Evolutionary conservation across 768 basidiomycete species (phyloP), one percentile per base, ranked within the genome.

Genomic region (Austroboletus eburneus): DNA sequence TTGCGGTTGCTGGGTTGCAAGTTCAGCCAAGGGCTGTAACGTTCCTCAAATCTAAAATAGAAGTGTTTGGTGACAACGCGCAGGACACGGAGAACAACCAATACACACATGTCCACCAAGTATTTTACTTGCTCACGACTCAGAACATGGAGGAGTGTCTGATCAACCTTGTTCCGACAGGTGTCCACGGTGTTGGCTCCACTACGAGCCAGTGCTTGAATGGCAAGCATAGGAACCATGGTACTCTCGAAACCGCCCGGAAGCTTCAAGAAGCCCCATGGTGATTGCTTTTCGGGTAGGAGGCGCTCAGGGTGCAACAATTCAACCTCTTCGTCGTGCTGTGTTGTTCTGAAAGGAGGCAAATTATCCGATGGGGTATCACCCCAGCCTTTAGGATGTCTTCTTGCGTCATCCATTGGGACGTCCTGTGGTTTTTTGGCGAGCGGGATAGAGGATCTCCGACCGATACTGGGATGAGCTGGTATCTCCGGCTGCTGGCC

Each of bases 1-100:
- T 52, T 57, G 8, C 59, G 59, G 27, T 53, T 57, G 21, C 58
- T 49, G 2, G 66, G 69, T 5, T 69, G 70, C 10, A 75, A 50
- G 41, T 63, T 65, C 18, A 76, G 44, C 75, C 75, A 76, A 23
- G 75, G 75, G 13, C 54, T 63, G 43, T 77, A 74, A 18, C 65
- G 63, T 39, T 63, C 62, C 43, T 75, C 70, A 43, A 75, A 76
- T 42, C 74, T 75, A 35, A 18, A 22, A 27, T 3, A 48, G 17
- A 24, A 9, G 13, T 4, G n/a, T n/a, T 49, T 20, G 9, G 21
- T 30, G 21, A 43, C 48, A 39, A 22, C 23, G 42, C 10, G 32
- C 18, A 22, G 43, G 46, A 17, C 48, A 27, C n/a, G 16, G 8
- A 25, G n/a, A 13, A 35, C 23, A 36, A 27, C 12, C 1, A 10